Conservation (phyloP, 805 yeast genomes). For the Yarrowia sp. region DNA sequence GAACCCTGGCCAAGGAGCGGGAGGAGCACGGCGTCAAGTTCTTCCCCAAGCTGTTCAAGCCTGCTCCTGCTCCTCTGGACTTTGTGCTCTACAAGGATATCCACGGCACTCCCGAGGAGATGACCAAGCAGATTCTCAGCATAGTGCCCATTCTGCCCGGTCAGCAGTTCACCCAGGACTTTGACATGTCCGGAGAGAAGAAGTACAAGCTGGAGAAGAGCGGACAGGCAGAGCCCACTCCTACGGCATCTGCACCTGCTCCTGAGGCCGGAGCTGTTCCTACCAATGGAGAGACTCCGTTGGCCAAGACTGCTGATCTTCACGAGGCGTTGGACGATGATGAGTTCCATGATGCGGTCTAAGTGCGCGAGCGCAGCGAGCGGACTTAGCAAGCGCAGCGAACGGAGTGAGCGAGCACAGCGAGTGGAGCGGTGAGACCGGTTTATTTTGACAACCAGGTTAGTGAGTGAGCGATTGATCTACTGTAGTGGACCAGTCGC, state of each 20-base stretch:
- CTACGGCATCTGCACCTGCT: not conserved
- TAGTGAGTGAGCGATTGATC: no score
- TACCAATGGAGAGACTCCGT: conserved; percentile 20
- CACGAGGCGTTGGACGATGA: conserved; percentile 31
- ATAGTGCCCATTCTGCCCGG: conserved; percentile 84
- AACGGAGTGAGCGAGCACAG: not conserved
- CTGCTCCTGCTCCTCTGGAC: conserved; percentile 49
- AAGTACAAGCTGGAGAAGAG: conserved; percentile 41
- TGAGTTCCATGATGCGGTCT: conserved; percentile 36
- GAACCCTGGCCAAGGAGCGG: conserved; percentile 69
- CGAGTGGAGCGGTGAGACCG: no score
- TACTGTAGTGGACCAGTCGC: not conserved
- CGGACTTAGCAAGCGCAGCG: no score
- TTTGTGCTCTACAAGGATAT: conserved; percentile 65
- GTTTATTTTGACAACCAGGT: no score
- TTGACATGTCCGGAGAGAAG: conserved; percentile 64
- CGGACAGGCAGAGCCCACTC: conserved; percentile 4
- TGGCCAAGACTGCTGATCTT: conserved; percentile 29
- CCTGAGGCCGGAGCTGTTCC: conserved; percentile 8
- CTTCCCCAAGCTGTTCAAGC: conserved; percentile 73
- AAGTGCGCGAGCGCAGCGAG: not conserved
- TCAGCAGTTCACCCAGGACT: conserved; percentile 61
- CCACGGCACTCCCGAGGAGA: conserved; percentile 50
- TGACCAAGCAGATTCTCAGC: conserved; percentile 56
- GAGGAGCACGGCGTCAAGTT: conserved; percentile 75